Evolutionary conservation across 495 filamentous ascomycete genomes (phyloP), one percentile per base, ranked within the genome.

Genomic region (Aspergillus ostianus): DNA sequence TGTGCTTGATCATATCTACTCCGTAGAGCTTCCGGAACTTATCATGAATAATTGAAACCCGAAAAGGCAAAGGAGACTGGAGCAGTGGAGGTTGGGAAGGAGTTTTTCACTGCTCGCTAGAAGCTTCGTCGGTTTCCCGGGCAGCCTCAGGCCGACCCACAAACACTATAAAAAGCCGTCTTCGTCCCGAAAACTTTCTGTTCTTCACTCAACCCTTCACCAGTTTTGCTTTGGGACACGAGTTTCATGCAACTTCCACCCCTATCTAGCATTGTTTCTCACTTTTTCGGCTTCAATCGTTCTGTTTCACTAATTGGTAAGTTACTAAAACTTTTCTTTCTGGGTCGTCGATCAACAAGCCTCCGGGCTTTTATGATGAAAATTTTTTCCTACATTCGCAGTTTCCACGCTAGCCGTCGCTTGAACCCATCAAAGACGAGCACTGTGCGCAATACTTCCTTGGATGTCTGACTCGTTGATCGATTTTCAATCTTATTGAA

Each of bases 331-430:
- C 3, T 15, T 41, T 41, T 15, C 9, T 13, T 17, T 41, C 36
- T 15, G 36, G 36, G 50, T 55, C 47, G 19, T 50, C 57, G 58
- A 67, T 61, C 65, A 65, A 56, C 51, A 60, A 13, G 64, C 67
- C 58, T 60, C 32, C 47, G 51, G 59, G 69, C 66, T 64, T 56
- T 66, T 68, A 79, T 77, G 77, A 80, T 80, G 76, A 80, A 79
- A 80, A 74, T 29, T 52, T 30, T 67, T 73, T 78, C 70, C 77
- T 75, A 77, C 75, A 79, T 80, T 80, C 77, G 77, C 77, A 80
- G 77, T 78, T 80, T 80, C 73, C 75, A 80, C 77, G 76, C 76
- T 75, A 79, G 77, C 64, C 75, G 72, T 78, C 74, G 75, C 62
- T 66, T 73, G 76, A 79, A 80, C 76, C 76, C 68, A 77, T 64